Conservation (phyloP, 306 rosid genomes). For the Morella rubra region DNA sequence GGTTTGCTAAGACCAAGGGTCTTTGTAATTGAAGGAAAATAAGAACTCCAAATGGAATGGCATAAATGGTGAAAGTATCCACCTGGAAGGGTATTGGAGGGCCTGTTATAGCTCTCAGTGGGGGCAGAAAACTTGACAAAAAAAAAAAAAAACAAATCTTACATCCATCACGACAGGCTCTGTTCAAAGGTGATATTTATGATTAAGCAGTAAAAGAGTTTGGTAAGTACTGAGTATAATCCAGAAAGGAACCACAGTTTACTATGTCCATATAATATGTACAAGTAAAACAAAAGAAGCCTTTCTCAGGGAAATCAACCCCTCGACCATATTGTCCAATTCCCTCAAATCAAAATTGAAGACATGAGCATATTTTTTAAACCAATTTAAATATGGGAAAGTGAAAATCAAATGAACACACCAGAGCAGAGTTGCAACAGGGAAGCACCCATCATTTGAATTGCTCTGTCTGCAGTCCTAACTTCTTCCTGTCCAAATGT, state of each 20-base stretch:
- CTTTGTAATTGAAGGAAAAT: neutral
- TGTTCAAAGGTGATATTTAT: no score
- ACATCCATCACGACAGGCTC: no score
- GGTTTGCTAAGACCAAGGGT: neutral
- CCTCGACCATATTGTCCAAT: neutral
- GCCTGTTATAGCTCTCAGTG: no score
- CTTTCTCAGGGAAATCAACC: neutral
- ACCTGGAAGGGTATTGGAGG: no score
- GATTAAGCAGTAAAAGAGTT: no score
- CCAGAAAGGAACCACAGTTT: neutral
- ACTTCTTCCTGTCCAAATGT: slow-evolving; percentile 63
- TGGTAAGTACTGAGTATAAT: neutral
- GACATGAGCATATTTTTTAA: neutral
- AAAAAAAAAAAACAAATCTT: no score
- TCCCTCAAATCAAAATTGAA: slow-evolving; percentile 6
- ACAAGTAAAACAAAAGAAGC: neutral
- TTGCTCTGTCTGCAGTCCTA: slow-evolving; percentile 70
- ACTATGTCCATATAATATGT: neutral
- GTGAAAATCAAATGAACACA: slow-evolving; percentile 26
- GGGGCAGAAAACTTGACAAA: no score
- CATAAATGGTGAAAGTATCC: no score
- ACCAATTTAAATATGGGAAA: neutral
- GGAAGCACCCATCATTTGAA: slow-evolving; percentile 80
- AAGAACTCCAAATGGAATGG: no score
- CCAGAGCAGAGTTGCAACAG: slow-evolving; percentile 67